Evolutionary conservation across 176 grass and related monocot species (phyloP).

Genomic region (Triticum timopheevii): DNA sequence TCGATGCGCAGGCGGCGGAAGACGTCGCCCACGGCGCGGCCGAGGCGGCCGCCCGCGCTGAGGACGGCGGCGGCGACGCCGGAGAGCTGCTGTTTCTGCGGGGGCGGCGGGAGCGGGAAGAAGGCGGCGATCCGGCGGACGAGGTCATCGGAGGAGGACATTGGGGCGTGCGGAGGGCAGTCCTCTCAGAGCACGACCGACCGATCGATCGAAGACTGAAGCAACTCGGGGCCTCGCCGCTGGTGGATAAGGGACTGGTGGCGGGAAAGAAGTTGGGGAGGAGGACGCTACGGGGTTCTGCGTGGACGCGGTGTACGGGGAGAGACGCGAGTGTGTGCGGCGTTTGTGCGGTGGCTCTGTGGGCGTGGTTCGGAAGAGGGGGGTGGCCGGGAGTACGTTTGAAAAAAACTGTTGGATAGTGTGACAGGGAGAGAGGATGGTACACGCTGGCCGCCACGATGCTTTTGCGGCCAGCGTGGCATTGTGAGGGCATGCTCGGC

Average conservation of each 20-base stretch:
- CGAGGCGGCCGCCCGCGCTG: conserved; percentile 44
- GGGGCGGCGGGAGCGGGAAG: conserved; percentile 16
- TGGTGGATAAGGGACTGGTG: conserved; percentile 55
- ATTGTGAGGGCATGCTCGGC: too few species aligned
- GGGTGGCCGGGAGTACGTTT: too few species aligned
- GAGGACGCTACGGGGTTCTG: neutral
- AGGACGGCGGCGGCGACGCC: conserved; percentile 46
- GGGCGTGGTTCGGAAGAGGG: neutral
- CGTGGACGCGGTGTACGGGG: conserved; percentile 4
- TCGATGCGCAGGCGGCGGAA: conserved; percentile 52
- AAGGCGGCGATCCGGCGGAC: conserved; percentile 23
- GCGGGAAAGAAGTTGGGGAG: conserved; percentile 31
- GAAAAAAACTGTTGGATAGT: neutral
- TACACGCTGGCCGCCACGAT: too few species aligned
- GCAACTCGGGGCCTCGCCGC: neutral
- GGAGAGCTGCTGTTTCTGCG: conserved; percentile 46
- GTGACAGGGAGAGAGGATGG: neutral
- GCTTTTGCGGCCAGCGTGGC: too few species aligned
- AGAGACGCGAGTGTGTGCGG: neutral
- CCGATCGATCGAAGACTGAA: neutral
- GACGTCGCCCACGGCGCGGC: conserved; percentile 45
- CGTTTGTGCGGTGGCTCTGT: neutral
- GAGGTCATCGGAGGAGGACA: conserved; percentile 31
- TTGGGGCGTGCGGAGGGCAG: neutral
- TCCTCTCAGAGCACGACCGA: neutral